Evolutionary conservation across 768 basidiomycete species (phyloP), one percentile per base, ranked within the genome.

Genomic region (Rhodotorula toruloides): DNA sequence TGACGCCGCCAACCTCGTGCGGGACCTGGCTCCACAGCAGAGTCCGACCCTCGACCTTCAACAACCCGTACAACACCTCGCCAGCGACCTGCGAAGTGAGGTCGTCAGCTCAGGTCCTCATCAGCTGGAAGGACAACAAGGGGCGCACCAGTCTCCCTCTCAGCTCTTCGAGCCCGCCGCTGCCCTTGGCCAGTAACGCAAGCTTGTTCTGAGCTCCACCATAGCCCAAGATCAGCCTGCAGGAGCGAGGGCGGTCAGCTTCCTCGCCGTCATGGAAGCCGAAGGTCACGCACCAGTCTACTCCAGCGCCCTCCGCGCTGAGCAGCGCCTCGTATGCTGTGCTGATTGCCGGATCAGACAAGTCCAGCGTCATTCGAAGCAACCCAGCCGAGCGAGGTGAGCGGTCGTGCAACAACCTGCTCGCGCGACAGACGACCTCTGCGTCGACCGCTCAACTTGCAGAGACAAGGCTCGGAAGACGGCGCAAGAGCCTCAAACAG

Each of bases 181-280:
- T 10, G 14, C 64, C 64, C 6, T 32, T 19, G 6, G 14, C 53
- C 5, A n/a, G 31, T 8, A 47, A 8, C 1, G 2, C 2, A 6
- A 66, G 58, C 14, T 32, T 32, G 19, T 22, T 50, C 6, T 29
- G 0, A 1, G 34, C 19, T 3, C n/a, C 16, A 1, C 17, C 19
- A 11, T 54, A 34, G 12, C 48, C 59, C 42, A 67, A 42, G 0
- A 60, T 43, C 25, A 60, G 40, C 65, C 65, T 67, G 59, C 31
- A 25, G 8, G 37, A 12, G 3, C 16, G 34, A 4, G 46, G 0
- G 2, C 21, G 6, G 39, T 40, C 17, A 39, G 58, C 6, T 2
- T n/a, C 25, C 10, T 1, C 10, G 4, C 9, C 12, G 11, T 46
- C 10, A 10, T 21, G 8, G 32, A 44, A 19, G 11, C 17, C 37